phyloP scores from a whole-genome alignment of 495 filamentous ascomycete species.

The Penicillium coprophilum region DNA sequence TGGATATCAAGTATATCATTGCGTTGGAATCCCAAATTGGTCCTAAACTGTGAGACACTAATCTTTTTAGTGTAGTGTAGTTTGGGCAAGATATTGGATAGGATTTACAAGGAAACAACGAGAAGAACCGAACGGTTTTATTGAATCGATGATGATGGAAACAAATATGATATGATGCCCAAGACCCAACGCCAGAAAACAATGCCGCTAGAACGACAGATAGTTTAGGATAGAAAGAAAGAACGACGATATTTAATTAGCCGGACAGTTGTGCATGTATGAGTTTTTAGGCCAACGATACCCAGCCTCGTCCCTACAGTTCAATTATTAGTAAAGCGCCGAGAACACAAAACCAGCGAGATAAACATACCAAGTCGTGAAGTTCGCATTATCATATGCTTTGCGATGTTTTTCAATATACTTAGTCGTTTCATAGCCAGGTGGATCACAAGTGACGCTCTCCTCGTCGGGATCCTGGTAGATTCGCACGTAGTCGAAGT shows the following conservation, averaged over 20 bases:
- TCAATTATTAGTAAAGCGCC: constrained; percentile 7
- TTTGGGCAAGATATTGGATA: not conserved
- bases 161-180: constrained; percentile 11
- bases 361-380: constrained; percentile 50
- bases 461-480: constrained; percentile 63
- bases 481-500: constrained; percentile 73
- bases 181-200: constrained; percentile 31
- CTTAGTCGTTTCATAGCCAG: constrained; percentile 64
- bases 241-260: constrained; percentile 10
- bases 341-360: not conserved
- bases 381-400: constrained; percentile 64
- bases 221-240: constrained; percentile 11
- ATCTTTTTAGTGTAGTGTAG: no score
- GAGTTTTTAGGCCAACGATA: constrained; percentile 52
- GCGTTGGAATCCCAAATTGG: no score
- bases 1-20: not conserved
- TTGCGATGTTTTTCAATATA: constrained; percentile 66
- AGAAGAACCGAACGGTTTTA: constrained; percentile 5
- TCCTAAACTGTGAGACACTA: no score
- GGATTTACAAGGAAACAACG: not conserved
- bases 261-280: constrained; percentile 46
- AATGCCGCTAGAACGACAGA: constrained; percentile 40
- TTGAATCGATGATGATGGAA: constrained; percentile 9
- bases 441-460: constrained; percentile 70
- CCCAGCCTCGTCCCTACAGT: constrained; percentile 34